phyloP scores from a whole-genome alignment of 2,329 filamentous ascomycete species.

The Sclerotinia borealis region DNA sequence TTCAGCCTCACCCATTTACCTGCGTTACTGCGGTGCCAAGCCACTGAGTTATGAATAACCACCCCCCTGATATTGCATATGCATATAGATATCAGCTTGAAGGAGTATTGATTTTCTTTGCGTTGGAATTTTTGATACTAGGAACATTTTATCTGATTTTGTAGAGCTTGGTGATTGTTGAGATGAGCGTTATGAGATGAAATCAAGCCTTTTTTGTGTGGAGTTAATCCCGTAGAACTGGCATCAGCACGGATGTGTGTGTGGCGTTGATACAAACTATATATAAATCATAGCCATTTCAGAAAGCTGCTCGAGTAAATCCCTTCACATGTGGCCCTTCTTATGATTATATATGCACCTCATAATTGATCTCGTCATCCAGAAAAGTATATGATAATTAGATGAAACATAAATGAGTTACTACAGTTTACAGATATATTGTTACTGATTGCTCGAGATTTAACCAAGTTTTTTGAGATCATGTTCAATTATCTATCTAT shows the following conservation, averaged over 20 bases:
- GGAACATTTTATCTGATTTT: background rate
- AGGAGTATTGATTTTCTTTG: background rate
- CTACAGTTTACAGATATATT: too few species aligned
- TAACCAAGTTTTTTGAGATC: background rate
- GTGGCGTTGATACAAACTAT: background rate
- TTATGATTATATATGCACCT: too few species aligned
- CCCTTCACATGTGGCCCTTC: too few species aligned
- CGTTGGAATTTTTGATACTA: background rate
- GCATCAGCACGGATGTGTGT: background rate
- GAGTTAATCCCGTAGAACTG: background rate
- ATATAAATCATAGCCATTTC: too few species aligned
- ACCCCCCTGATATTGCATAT: background rate
- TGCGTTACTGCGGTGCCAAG: background rate
- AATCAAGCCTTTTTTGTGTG: background rate
- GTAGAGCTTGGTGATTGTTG: background rate
- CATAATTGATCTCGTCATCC: too few species aligned
- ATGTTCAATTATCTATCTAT: background rate
- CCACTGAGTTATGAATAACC: background rate
- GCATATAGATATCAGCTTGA: background rate
- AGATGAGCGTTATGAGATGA: background rate
- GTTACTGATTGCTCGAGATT: background rate
- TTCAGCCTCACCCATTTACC: constrained; percentile 9
- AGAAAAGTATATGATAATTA: too few species aligned
- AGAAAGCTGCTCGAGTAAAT: too few species aligned
- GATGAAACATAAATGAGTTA: too few species aligned